Evolutionary conservation across 139 green algal genomes (phyloP).

Genomic region (Picochlorum sp.): DNA sequence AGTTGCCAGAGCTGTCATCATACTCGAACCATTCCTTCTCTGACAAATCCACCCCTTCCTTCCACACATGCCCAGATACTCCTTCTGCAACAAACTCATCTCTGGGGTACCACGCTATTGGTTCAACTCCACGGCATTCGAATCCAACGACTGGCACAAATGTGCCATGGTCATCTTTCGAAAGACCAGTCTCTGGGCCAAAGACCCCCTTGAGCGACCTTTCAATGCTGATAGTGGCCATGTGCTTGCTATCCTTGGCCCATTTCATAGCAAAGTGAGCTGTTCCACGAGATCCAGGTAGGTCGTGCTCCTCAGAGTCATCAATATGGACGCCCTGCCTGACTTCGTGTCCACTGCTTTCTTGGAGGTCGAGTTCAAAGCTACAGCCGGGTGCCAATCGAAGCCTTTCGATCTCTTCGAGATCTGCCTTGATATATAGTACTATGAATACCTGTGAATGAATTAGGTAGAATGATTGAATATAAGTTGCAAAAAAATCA

Average conservation of each 20-base stretch:
- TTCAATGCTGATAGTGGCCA: conserved; percentile 47
- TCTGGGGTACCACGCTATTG: conserved; percentile 45
- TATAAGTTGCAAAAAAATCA: too few species aligned
- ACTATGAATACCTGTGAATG: neutral
- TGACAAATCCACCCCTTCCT: conserved; percentile 36
- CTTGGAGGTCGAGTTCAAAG: conserved; percentile 41
- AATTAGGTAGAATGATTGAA: too few species aligned
- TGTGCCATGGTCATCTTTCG: conserved; percentile 41
- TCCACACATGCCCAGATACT: conserved; percentile 21
- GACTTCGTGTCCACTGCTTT: conserved; percentile 45
- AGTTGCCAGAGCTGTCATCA: conserved; percentile 59
- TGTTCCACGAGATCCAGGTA: conserved; percentile 50
- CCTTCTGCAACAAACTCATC: conserved; percentile 32
- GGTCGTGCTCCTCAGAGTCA: conserved; percentile 37
- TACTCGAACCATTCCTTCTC: conserved; percentile 73
- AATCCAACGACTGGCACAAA: conserved; percentile 70
- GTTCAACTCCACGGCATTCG: conserved; percentile 71
- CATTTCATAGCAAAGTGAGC: conserved; percentile 67
- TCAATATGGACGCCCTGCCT: conserved; percentile 45
- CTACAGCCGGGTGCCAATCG: neutral
- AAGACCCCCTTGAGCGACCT: conserved; percentile 53
- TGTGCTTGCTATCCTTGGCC: conserved; percentile 28
- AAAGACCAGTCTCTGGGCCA: conserved; percentile 13
- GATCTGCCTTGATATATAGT: neutral
- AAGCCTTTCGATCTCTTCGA: neutral